Base-by-base conservation (phyloP, 805 yeast genomes). In the Ogataea neopini region DNA sequence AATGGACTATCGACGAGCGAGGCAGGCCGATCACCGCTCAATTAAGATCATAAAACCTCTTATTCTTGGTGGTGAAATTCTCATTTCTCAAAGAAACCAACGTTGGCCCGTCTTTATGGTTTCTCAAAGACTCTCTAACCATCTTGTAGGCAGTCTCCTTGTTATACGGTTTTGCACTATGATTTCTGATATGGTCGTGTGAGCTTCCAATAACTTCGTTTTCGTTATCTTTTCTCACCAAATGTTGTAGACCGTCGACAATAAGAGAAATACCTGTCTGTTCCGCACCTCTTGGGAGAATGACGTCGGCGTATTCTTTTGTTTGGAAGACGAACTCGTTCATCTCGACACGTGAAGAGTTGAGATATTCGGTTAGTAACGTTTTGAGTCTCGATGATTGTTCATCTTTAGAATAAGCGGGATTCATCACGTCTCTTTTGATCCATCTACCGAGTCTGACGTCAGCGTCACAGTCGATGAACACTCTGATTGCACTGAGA, bases 381-480 rank as follows among this genome's bases (percentile, higher is more conserved):
- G 57, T 43, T 48, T 76, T 75, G 15, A 67, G 50, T 33, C 42
- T 47, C 3, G 18, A 29, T 8, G 59, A 45, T 23, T 51, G 49
- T 23, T 39, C 38, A 15, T 25, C 37, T 46, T 51, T 52, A 4
- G 45, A 13, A 2, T 50, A 26, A 1, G 19, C 13, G 26, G 20
- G 29, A 8, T 44, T 35, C 14, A 55, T 23, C 13, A 67, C 53
- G 26, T 64, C 70, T 40, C 68, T 53, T 45, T 73, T 69, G 40
- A 88, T 84, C 86, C 94, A 81, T 53, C 96, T 77, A n/a, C 88
- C 83, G 34, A 91, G 69, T 45, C 97, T 69, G 4, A 86, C 81
- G 64, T 91, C 98, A 1, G 92, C 81, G 65, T 91, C 97, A 51
- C 89, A 78, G 54, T 88, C 94, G 13, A 91, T 74, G 57, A 84